phyloP scores from a whole-genome alignment of 495 filamentous ascomycete species.

The Chlorociboria aeruginascens region DNA sequence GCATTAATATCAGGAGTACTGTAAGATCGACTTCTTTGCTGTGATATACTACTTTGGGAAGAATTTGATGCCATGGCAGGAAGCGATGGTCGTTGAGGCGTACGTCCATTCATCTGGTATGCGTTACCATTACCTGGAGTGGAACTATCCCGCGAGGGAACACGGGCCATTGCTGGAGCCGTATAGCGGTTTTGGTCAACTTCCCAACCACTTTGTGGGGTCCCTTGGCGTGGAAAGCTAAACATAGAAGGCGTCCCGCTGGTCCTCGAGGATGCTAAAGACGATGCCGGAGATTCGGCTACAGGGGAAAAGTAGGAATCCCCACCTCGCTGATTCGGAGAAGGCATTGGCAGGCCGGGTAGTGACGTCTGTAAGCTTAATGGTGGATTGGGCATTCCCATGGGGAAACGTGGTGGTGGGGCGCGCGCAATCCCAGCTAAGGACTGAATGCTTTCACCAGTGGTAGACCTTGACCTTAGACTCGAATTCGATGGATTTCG shows the following conservation, averaged over 20 bases:
- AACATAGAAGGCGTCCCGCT: conserved; percentile 50
- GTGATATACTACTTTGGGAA: conserved; percentile 28
- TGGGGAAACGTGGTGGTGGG: conserved; percentile 57
- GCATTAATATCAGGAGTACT: conserved; percentile 51
- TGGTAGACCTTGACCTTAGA: conserved; percentile 68
- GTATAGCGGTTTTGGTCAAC: conserved; percentile 68
- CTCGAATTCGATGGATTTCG: conserved; percentile 74
- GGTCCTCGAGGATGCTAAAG: conserved; percentile 51
- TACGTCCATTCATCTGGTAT: conserved; percentile 53
- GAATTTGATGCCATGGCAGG: conserved; percentile 52
- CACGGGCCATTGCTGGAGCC: conserved; percentile 72
- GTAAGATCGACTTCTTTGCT: conserved; percentile 44
- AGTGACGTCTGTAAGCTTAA: conserved; percentile 67
- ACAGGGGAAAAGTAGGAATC: conserved; percentile 90
- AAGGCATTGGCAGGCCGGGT: conserved; percentile 26
- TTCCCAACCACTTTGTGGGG: conserved; percentile 46
- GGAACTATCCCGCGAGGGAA: conserved; percentile 64
- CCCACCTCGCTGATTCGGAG: conserved; percentile 23
- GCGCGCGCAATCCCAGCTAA: conserved; percentile 33
- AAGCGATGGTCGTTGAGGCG: conserved; percentile 66
- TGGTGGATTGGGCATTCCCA: conserved; percentile 42
- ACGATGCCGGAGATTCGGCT: conserved; percentile 57
- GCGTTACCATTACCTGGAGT: conserved; percentile 35
- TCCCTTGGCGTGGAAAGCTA: conserved; percentile 65
- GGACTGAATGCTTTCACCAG: conserved; percentile 52